A percentile compares a stretch with the other conserved stretches of the same genome.
Conservation (phyloP, 2,329 filamentous ascomycete genomes). For the Akanthomyces lecanii region DNA sequence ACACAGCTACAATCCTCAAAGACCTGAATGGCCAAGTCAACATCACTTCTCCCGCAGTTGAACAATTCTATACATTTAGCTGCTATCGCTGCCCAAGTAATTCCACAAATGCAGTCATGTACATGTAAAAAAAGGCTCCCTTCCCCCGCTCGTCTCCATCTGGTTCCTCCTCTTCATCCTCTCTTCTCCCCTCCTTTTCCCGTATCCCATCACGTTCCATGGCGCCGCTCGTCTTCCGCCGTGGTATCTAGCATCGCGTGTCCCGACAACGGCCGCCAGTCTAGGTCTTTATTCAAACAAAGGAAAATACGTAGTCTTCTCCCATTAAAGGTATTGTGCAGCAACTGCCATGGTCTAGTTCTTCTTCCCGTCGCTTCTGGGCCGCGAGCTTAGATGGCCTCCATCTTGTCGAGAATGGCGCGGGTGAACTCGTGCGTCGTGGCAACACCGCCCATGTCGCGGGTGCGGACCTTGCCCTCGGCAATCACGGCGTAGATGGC, state of each 20-base stretch:
- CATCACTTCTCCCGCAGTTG: not conserved
- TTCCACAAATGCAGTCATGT: conserved; percentile 16
- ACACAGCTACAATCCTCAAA: not conserved
- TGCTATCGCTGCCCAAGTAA: conserved; percentile 12
- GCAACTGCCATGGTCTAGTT: not conserved
- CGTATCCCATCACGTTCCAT: not conserved
- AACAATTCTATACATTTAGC: conserved; percentile 17
- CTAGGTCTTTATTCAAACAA: conserved; percentile 16
- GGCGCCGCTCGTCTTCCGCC: not conserved
- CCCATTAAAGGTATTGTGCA: not conserved
- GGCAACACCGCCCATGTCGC: conserved; percentile 89
- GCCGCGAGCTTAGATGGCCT: conserved; percentile 54
- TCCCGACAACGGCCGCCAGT: not conserved
- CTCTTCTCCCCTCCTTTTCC: not conserved
- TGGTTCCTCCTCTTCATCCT: too few relatives aligned
- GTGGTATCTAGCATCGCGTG: conserved; percentile 4
- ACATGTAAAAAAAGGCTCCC: conserved; percentile 12
- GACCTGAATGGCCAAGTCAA: not conserved
- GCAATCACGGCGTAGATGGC: conserved; percentile 73
- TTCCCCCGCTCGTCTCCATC: not conserved
- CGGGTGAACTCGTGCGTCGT: conserved; percentile 94
- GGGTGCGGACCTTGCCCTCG: conserved; percentile 83
- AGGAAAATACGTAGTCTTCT: not conserved
- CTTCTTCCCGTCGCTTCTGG: not conserved
- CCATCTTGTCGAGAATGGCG: conserved; percentile 94